Evolutionary conservation across 306 rosid genomes (phyloP).

Genomic region (Lathyrus aphaca): DNA sequence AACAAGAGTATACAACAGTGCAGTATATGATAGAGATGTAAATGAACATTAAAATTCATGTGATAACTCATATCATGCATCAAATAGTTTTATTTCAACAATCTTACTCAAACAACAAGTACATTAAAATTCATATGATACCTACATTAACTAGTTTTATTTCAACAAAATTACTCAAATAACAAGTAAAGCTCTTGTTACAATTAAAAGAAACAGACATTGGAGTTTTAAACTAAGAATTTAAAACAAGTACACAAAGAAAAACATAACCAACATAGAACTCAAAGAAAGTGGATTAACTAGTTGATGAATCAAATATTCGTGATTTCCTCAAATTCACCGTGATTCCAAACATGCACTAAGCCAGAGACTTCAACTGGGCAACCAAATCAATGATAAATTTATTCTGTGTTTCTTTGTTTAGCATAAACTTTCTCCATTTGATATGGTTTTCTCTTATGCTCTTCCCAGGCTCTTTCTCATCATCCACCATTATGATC

Average conservation of each 20-base stretch:
- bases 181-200: background rate
- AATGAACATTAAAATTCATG: too few species aligned
- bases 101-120: too few species aligned
- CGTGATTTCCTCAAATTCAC: background rate
- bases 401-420: slow-evolving; percentile 43
- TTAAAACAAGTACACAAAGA: background rate
- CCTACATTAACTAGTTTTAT: too few species aligned
- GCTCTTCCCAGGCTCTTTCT: slow-evolving; percentile 40
- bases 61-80: too few species aligned
- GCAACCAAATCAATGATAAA: slow-evolving; percentile 43
- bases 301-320: background rate
- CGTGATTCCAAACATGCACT: background rate
- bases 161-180: too few species aligned
- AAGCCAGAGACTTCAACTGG: slow-evolving; percentile 35
- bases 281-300: background rate
- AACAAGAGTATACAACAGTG: too few species aligned
- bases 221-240: background rate
- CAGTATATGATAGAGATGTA: too few species aligned
- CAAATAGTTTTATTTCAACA: too few species aligned
- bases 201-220: background rate
- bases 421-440: slow-evolving; percentile 46
- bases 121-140: too few species aligned
- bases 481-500: slow-evolving; percentile 41
- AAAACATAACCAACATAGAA: background rate
- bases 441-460: slow-evolving; percentile 47